Conservation (phyloP, 148 eudicot species). For the Arctostaphylos glauca region DNA sequence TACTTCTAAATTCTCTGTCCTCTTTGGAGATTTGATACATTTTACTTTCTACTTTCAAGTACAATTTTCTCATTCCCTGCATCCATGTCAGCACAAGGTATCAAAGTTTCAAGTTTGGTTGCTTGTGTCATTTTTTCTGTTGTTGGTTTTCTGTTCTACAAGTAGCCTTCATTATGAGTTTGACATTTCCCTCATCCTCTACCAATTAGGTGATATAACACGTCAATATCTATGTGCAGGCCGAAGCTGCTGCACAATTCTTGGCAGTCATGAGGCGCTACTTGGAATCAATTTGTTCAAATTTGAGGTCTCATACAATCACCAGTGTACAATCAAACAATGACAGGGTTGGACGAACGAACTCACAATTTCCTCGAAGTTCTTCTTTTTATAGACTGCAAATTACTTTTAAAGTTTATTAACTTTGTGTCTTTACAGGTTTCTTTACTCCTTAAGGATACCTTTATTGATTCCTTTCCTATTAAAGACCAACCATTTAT, state of each 20-base stretch:
- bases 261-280: constrained; percentile 56
- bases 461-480: constrained; percentile 86
- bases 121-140: neutral
- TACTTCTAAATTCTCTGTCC: neutral
- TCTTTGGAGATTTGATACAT: neutral
- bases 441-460: constrained; percentile 86
- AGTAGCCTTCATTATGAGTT: constrained; percentile 5
- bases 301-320: constrained; percentile 77
- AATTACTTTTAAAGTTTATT: constrained; percentile 8
- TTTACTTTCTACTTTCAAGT: neutral
- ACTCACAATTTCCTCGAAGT: neutral
- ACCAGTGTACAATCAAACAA: constrained; percentile 85
- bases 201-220: neutral
- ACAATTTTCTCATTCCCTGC: neutral
- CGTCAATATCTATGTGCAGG: constrained; percentile 42
- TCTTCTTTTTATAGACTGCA: neutral
- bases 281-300: constrained; percentile 80
- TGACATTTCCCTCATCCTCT: neutral
- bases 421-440: constrained; percentile 48
- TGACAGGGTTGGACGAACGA: constrained; percentile 65
- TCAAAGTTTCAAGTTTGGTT: neutral
- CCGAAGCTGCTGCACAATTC: constrained; percentile 74
- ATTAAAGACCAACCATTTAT: constrained; percentile 65
- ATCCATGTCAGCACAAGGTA: constrained; percentile 1
- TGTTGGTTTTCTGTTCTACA: constrained; percentile 7